These are phyloP conservation scores for Zarea fungicola DNA, from an alignment of 2,329 filamentous ascomycete species.

Conservation along the genomic window DNA sequence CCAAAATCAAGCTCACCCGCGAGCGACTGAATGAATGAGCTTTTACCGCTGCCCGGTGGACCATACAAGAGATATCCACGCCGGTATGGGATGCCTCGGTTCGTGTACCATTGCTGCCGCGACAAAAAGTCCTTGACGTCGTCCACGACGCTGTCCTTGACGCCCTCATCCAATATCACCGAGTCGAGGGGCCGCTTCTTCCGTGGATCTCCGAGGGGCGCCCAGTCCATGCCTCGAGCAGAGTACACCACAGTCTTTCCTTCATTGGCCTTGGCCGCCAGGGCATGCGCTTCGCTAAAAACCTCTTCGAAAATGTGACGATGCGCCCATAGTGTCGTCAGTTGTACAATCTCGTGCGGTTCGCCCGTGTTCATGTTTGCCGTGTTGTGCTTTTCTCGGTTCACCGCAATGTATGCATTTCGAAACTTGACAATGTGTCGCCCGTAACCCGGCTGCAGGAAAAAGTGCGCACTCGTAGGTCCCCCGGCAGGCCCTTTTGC, in stretches of 20 bases:
- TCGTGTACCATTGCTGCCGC: conserved; percentile 81
- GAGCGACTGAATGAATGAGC: conserved; percentile 90
- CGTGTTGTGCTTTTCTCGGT: conserved; percentile 78
- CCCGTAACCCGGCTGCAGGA: conserved; percentile 86
- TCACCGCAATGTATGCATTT: conserved; percentile 81
- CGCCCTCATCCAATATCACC: conserved; percentile 77
- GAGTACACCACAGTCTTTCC: conserved; percentile 93
- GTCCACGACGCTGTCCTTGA: conserved; percentile 73
- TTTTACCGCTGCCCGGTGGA: conserved; percentile 88
- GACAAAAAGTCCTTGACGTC: conserved; percentile 80
- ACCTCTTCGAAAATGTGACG: conserved; percentile 86
- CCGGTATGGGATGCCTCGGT: conserved; percentile 90
- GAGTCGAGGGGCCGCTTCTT: conserved; percentile 83
- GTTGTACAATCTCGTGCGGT: conserved; percentile 88
- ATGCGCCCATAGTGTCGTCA: conserved; percentile 87
- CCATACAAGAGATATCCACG: conserved; percentile 86
- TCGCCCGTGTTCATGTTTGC: conserved; percentile 77
- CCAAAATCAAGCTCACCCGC: conserved; percentile 90
- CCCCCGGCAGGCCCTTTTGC: conserved; percentile 59
- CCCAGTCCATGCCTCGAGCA: conserved; percentile 78
- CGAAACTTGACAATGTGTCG: conserved; percentile 82
- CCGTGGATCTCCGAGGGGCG: conserved; percentile 74
- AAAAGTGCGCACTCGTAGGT: conserved; percentile 72
- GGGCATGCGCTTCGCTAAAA: conserved; percentile 77
- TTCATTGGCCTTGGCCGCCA: conserved; percentile 75